phyloP scores from a whole-genome alignment of 2,329 filamentous ascomycete species.

The Claviceps sp. region DNA sequence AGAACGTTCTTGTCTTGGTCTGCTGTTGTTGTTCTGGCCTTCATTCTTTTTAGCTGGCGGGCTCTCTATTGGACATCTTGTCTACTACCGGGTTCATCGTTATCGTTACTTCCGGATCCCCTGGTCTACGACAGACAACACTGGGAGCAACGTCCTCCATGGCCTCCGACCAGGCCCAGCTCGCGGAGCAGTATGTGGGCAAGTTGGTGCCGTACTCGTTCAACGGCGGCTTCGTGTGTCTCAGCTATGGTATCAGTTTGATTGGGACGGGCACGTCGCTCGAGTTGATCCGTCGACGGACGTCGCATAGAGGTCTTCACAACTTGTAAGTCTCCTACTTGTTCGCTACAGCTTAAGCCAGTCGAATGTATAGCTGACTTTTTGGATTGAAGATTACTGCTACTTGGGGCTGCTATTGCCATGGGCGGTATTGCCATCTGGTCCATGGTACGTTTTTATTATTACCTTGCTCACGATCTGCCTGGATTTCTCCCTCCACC shows the following conservation, averaged over 20 bases:
- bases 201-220: constrained; percentile 35
- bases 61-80: too few relatives aligned
- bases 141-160: constrained; percentile 6
- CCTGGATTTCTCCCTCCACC: too few relatives aligned
- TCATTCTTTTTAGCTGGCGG: too few relatives aligned
- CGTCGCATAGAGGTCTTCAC: constrained; percentile 51
- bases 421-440: constrained; percentile 66
- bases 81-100: too few relatives aligned
- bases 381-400: constrained; percentile 36
- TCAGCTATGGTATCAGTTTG: constrained; percentile 65
- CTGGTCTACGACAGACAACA: too few relatives aligned
- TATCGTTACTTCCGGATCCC: too few relatives aligned
- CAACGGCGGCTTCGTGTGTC: constrained; percentile 48
- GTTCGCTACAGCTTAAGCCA: neutral
- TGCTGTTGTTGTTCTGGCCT: too few relatives aligned
- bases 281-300: constrained; percentile 67
- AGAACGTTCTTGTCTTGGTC: too few relatives aligned
- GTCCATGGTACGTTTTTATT: constrained; percentile 43
- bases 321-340: constrained; percentile 45
- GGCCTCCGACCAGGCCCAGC: constrained; percentile 8
- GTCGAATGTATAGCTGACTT: neutral
- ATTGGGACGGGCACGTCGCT: constrained; percentile 68
- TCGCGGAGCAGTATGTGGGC: constrained; percentile 28
- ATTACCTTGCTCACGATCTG: neutral
- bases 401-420: constrained; percentile 49